phyloP scores from a whole-genome alignment of 306 rosid genomes.

The Quercus alba region DNA sequence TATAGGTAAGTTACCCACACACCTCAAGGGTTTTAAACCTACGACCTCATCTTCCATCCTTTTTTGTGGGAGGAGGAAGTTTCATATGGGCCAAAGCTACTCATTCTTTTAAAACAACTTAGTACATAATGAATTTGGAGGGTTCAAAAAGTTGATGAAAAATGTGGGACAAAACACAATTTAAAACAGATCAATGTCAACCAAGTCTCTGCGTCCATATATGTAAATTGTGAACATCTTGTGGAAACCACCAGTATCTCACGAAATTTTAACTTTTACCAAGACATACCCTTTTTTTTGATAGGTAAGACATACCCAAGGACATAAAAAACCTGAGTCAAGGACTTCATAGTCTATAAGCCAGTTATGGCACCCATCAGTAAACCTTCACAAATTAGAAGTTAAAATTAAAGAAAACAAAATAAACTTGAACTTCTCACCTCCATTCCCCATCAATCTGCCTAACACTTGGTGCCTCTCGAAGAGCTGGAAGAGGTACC shows the following conservation, averaged over 20 bases:
- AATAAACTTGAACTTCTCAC: constrained; percentile 27
- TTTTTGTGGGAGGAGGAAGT: too few species aligned
- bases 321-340: background rate
- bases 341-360: background rate
- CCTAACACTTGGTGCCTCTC: constrained; percentile 82
- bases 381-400: background rate
- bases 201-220: background rate
- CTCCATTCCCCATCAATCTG: constrained; percentile 96
- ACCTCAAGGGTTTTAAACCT: too few species aligned
- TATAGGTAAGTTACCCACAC: too few species aligned
- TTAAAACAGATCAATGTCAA: background rate
- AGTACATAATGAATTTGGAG: background rate
- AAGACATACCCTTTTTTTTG: background rate
- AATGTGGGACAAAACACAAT: background rate
- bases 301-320: background rate
- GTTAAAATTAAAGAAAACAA: background rate
- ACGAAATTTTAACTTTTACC: background rate
- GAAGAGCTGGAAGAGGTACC: constrained; percentile 95
- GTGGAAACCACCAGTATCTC: background rate
- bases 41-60: too few species aligned
- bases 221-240: background rate
- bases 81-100: background rate
- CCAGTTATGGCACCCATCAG: background rate
- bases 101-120: background rate
- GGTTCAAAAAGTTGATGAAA: background rate